Evolutionary conservation across 805 yeast genomes (phyloP).

Genomic region (Kazachstania viticola): DNA sequence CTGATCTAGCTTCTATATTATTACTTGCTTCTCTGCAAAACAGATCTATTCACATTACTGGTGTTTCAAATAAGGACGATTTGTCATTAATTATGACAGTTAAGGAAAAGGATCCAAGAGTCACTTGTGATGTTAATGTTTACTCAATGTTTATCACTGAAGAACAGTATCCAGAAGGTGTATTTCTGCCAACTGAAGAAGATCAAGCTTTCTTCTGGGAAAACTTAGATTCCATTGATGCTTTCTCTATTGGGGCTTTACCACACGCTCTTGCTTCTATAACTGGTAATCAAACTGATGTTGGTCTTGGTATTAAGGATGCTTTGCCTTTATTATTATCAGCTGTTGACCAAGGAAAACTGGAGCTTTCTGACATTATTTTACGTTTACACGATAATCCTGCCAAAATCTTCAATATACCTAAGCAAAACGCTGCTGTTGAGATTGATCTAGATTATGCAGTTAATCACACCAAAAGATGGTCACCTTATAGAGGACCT

Average conservation of each 20-base stretch:
- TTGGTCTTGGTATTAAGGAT: conserved; percentile 73
- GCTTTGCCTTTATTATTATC: conserved; percentile 70
- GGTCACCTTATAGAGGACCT: conserved; percentile 46
- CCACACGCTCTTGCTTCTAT: conserved; percentile 65
- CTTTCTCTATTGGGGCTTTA: conserved; percentile 72
- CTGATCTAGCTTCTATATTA: conserved; percentile 86
- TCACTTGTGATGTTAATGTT: conserved; percentile 83
- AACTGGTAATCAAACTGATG: conserved; percentile 44
- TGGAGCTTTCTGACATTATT: conserved; percentile 64
- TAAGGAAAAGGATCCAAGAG: conserved; percentile 67
- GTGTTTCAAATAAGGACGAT: conserved; percentile 72
- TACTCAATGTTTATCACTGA: conserved; percentile 67
- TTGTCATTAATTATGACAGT: conserved; percentile 75
- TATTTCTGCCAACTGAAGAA: conserved; percentile 64
- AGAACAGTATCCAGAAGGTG: conserved; percentile 58
- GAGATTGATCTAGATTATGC: conserved; percentile 67
- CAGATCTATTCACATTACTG: conserved; percentile 80
- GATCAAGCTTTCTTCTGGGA: conserved; percentile 82
- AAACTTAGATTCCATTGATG: conserved; percentile 60
- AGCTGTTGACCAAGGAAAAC: conserved; percentile 64
- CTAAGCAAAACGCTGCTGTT: conserved; percentile 59
- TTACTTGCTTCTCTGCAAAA: conserved; percentile 79
- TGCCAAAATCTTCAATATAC: conserved; percentile 66
- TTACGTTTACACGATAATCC: conserved; percentile 73
- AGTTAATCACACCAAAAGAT: conserved; percentile 36